Percentiles rank a stretch among this genome's conserved stretches.
Conservation (phyloP, 129 eudicot genomes). For the Apium graveolens region DNA sequence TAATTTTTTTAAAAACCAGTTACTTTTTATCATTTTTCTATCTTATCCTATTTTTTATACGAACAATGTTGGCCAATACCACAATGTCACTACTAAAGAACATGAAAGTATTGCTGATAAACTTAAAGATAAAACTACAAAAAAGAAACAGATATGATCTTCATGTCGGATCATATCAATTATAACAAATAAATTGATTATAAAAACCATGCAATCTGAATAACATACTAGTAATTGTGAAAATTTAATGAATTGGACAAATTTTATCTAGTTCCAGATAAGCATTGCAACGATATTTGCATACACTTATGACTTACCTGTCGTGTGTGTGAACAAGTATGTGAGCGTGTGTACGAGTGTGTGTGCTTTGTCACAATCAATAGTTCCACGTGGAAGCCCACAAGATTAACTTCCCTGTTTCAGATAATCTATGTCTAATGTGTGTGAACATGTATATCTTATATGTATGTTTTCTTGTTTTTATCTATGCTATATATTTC, state of each 20-base stretch:
- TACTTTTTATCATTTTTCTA: too few species aligned
- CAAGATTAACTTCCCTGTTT: constrained; percentile 28
- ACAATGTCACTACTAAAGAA: neutral
- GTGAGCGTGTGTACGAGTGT: neutral
- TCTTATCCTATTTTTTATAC: too few species aligned
- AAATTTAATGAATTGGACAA: neutral
- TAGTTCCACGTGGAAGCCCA: constrained; percentile 39
- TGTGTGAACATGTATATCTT: constrained; percentile 4
- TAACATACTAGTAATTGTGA: neutral
- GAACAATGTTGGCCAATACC: neutral
- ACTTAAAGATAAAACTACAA: neutral
- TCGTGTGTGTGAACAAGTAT: neutral
- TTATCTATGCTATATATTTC: constrained; percentile 3
- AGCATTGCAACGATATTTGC: neutral
- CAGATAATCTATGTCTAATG: constrained; percentile 12
- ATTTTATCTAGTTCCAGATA: neutral
- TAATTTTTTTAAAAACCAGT: too few species aligned
- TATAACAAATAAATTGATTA: neutral
- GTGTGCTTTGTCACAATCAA: constrained; percentile 30
- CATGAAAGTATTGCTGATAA: neutral
- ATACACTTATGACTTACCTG: too few species aligned
- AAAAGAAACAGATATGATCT: neutral
- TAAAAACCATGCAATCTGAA: neutral
- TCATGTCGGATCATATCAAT: neutral
- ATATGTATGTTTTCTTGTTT: neutral